Base-by-base conservation (phyloP, 148 eudicot species). In the Drosera capensis region DNA sequence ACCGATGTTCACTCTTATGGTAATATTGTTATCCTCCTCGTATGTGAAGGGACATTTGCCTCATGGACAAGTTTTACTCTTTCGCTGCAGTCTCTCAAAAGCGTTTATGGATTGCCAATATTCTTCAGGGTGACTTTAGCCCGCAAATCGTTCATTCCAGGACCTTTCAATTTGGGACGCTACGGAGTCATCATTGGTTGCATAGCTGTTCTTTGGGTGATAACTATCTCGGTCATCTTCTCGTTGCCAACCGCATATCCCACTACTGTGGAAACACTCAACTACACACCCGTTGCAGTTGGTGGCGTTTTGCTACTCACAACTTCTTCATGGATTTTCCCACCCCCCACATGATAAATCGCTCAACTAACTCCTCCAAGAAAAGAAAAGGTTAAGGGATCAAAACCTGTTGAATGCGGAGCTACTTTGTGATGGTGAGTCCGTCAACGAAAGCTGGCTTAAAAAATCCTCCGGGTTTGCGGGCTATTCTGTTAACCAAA, bases 271-370 rank as follows among this genome's bases (percentile, higher is more conserved):
- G 64, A 76, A 55, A 90, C 88, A 2, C 77, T 90, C 31, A 90
- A 85, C 63, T 90, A 90, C 60, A 90, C 99, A 1, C 99, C 99
- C 18, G 94, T 80, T 34, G 95, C 99, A 19, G 95, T 90, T 18
- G 95, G 85, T 8, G 93, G 95, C 23, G 71, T 90, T 0, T 50
- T 90, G 25, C 12, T 81, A 16, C 55, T 85, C 40, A 64, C 59
- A 0, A 64, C 74, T 28, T 62, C 68, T 31, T 67, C 73, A 12
- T n/a, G n/a, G n/a, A n/a, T n/a, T n/a, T n/a, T n/a, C n/a, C n/a
- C n/a, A n/a, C n/a, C n/a, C n/a, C n/a, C n/a, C n/a, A n/a, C n/a
- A n/a, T n/a, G n/a, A n/a, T n/a, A n/a, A n/a, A n/a, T n/a, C n/a
- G n/a, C n/a, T n/a, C n/a, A n/a, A n/a, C n/a, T n/a, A n/a, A n/a